Base-by-base conservation (phyloP, 2,329 filamentous ascomycete genomes). In the Penicillium psychrosexuale region DNA sequence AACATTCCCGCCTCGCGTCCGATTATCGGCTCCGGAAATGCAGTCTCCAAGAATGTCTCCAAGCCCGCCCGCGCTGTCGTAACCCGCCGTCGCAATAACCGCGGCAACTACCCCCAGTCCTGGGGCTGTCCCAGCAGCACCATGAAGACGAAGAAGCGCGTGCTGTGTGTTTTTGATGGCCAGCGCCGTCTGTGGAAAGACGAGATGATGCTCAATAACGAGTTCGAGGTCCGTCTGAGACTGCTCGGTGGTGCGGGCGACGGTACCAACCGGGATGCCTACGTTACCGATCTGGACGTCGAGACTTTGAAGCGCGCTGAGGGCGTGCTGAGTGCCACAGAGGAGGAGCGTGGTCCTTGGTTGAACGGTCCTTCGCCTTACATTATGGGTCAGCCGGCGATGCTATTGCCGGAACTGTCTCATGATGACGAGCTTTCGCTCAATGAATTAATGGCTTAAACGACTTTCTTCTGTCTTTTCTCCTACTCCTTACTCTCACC, bases 141-240 rank as follows among this genome's bases (percentile, higher is more conserved):
- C 78, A 96, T 97, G 90, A 95, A 89, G 70, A 95, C 96, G 85
- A 97, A 95, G 84, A 97, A 97, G 84, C 89, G 94, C 28, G 91
- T 97, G 52, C 81, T 97, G 67, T 91, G 91, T 61, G 90, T 96
- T 19, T 99, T 95, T 67, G 91, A 97, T 69, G 94, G 94, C 0
- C 82, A 82, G 15, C 86, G 92, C 50, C 86, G 93, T 39, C 82
- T 99, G 47, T 94, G 90, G 83, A 97, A 97, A 79, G 94, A 99
- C 70, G 94, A 99, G 76, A 94, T 97, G 91, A 96, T 97, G 91
- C 86, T 99, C 47, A 91, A 92, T 64, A 91, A 89, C 15, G 91
- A 96, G 66, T 92, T 94, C 68, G 94, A 99, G 76, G 91, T 97
- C 36, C 90, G 93, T 68, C 81, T 96, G 72, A 86, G 86, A 73